Evolutionary conservation across 2,329 filamentous ascomycete species (phyloP), one percentile per base, ranked within the genome.

Genomic region (Fusarium sp.): DNA sequence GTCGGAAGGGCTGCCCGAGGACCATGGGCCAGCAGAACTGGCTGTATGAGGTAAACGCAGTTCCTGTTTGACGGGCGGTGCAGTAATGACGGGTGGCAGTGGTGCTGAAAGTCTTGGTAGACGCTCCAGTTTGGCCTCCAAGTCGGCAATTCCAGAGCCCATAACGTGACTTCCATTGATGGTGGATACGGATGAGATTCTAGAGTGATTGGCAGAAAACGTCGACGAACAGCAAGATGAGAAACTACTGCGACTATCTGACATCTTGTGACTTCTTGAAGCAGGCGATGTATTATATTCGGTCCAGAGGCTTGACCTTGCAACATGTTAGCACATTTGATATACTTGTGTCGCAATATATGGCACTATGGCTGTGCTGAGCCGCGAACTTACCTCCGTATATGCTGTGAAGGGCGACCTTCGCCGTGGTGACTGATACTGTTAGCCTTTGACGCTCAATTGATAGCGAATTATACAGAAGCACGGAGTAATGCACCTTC

Each of bases 171-270:
- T 76, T 12, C 83, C 82, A 53, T 83, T 83, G 24, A 85, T 79
- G 0, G 85, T 88, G 3, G 87, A 88, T 45, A 84, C 79, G 1
- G 86, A 88, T 3, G 87, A 88, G 52, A 87, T 81, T 40, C 86
- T 81, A 4, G 87, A 88, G 72, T 88, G 85, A 1, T 81, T 79
- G 16, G 79, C 77, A 2, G 84, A 86, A 45, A 79, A 79, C 1
- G 80, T 82, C 5, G 85, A 83, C 5, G 84, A 84, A 20, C 81
- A 81, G 72, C 83, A 84, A 3, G 83, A 86, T 5, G 85, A 85
- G 18, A 86, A 76, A 59, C 84, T 88, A 79, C 85, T 86, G 56
- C 83, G 81, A 69, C 86, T 88, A 70, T 85, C 83, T 1, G 86
- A 87, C 58, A 78, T 65, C 49, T 70, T 77, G 63, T 81, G 79